Evolutionary conservation across 176 grass and related monocot genomes (phyloP).

Genomic region (Cymbopogon citratus): DNA sequence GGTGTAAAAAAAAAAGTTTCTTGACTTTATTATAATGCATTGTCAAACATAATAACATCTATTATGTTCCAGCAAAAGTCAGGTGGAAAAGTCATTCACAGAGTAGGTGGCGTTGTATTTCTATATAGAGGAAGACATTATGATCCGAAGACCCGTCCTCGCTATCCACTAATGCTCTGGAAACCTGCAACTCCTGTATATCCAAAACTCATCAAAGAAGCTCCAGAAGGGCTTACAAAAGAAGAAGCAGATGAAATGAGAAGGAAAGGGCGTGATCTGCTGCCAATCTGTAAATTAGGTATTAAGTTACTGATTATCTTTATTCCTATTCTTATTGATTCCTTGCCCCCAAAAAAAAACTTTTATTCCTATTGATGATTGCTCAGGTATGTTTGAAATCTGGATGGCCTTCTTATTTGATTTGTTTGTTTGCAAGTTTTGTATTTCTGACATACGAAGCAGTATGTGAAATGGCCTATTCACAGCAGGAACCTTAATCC

Average conservation of each 20-base stretch:
- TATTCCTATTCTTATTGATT: conserved; percentile 1
- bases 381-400: background rate
- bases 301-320: conserved; percentile 16
- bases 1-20: too few relatives aligned
- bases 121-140: conserved; percentile 86
- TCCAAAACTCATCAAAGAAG: conserved; percentile 85
- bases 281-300: conserved; percentile 96
- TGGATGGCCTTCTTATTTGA: background rate
- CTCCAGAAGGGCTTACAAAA: conserved; percentile 82
- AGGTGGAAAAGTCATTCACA: conserved; percentile 71
- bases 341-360: background rate
- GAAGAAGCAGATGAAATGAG: conserved; percentile 81
- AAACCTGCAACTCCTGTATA: conserved; percentile 89
- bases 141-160: conserved; percentile 50
- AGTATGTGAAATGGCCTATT: background rate
- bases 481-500: background rate
- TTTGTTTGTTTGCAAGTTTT: background rate
- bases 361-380: background rate
- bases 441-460: background rate
- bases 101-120: conserved; percentile 67
- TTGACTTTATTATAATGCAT: background rate
- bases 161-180: conserved; percentile 95
- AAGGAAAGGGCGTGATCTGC: conserved; percentile 57
- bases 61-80: conserved; percentile 70
- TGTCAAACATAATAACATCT: background rate